Percentiles rank a stretch among this genome's conserved stretches.
phyloP scores from a whole-genome alignment of 2,329 filamentous ascomycete species.

The Harringtonia aguacate region DNA sequence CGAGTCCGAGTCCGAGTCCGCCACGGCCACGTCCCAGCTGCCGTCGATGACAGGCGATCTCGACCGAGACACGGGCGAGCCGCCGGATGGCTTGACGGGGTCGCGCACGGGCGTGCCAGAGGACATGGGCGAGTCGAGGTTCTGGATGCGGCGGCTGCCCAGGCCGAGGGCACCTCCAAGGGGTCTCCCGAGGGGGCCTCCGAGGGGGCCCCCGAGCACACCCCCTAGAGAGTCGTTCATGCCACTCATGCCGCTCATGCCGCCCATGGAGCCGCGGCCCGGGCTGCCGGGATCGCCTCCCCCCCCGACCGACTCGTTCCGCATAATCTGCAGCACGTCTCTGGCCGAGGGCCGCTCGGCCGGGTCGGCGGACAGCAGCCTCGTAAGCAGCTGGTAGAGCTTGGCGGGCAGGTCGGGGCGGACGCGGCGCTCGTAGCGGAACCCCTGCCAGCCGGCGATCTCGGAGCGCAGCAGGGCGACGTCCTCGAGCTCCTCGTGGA shows the following conservation, averaged over 20 bases:
- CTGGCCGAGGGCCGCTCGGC: conserved; percentile 69
- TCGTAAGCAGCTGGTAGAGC: conserved; percentile 75
- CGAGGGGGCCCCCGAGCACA: no score
- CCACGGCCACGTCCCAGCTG: conserved; percentile 13
- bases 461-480: conserved; percentile 75
- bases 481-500: conserved; percentile 88
- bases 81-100: conserved; percentile 19
- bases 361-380: conserved; percentile 68
- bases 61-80: neutral
- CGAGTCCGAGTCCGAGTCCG: conserved; percentile 11
- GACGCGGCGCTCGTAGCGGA: conserved; percentile 63
- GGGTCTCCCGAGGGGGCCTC: no score
- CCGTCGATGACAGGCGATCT: conserved; percentile 22
- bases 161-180: no score
- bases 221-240: no score
- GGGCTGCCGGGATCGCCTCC: no score
- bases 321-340: conserved; percentile 72
- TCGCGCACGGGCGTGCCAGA: conserved; percentile 36
- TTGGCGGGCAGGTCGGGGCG: conserved; percentile 76
- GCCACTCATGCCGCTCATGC: conserved; percentile 12
- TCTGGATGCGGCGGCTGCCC: conserved; percentile 38
- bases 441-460: conserved; percentile 79
- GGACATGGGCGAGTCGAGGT: conserved; percentile 40
- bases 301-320: conserved; percentile 53
- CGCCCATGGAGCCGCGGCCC: no score